A percentile compares a stretch with the other conserved stretches of the same genome.
phyloP scores from a whole-genome alignment of 768 basidiomycete genomes.

The Myochromella boudieri region DNA sequence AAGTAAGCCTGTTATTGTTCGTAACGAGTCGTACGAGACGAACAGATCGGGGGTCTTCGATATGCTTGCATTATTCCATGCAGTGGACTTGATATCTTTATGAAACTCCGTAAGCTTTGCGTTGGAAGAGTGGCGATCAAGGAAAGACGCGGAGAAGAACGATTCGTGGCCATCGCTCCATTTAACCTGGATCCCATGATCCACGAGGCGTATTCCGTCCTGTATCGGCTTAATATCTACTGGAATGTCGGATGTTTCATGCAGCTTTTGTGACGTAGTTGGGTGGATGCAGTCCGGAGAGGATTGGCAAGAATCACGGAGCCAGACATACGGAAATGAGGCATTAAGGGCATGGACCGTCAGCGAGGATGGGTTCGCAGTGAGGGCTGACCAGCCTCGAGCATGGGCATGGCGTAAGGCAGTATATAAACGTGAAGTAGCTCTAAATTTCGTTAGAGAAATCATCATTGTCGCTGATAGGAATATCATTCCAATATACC shows the following conservation, averaged over 20 bases:
- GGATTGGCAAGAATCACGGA: constrained; percentile 82
- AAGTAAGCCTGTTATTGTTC: constrained; percentile 44
- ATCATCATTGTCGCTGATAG: too few relatives aligned
- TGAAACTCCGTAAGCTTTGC: constrained; percentile 19
- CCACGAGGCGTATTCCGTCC: constrained; percentile 38
- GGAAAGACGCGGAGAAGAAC: constrained; percentile 45
- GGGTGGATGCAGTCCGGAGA: constrained; percentile 72
- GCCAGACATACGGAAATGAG: constrained; percentile 68
- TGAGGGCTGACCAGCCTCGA: constrained; percentile 23
- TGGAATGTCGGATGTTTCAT: constrained; percentile 66
- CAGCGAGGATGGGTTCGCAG: constrained; percentile 24
- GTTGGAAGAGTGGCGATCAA: constrained; percentile 43
- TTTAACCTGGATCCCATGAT: constrained; percentile 45
- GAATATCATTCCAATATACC: too few relatives aligned
- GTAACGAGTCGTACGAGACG: constrained; percentile 53
- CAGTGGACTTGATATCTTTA: constrained; percentile 7
- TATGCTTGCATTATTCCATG: constrained; percentile 16
- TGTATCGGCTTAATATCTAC: constrained; percentile 43
- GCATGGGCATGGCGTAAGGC: too few relatives aligned
- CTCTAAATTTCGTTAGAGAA: too few relatives aligned
- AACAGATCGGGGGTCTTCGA: constrained; percentile 42
- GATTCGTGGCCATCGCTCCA: constrained; percentile 68
- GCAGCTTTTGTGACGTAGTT: constrained; percentile 75
- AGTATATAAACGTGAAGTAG: too few relatives aligned
- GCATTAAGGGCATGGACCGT: constrained; percentile 40